Evolutionary conservation across 2,329 filamentous ascomycete species (phyloP).

Genomic region (Aspergillus sp.): DNA sequence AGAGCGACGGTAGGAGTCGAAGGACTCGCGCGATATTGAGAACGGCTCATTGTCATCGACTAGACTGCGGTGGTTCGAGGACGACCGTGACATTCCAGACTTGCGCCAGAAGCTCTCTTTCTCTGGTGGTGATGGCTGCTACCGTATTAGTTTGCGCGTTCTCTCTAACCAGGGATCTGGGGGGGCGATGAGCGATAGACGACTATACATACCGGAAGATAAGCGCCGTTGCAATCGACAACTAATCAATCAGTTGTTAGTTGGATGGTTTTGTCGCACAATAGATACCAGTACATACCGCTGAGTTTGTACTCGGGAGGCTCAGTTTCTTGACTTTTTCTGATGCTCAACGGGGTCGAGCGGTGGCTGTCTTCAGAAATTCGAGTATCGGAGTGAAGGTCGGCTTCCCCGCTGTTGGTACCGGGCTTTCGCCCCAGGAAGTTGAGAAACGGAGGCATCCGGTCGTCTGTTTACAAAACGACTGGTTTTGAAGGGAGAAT

Average conservation of each 20-base stretch:
- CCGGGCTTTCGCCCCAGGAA: slow-evolving; percentile 64
- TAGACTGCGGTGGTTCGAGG: slow-evolving; percentile 62
- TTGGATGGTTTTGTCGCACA: background rate
- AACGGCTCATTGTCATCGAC: slow-evolving; percentile 87
- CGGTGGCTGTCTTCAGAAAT: slow-evolving; percentile 46
- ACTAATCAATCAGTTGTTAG: slow-evolving; percentile 57
- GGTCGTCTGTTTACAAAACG: background rate
- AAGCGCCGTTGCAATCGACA: slow-evolving; percentile 93
- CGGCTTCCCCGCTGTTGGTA: slow-evolving; percentile 36
- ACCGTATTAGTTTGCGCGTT: slow-evolving; percentile 1
- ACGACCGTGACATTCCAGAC: slow-evolving; percentile 48
- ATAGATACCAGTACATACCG: slow-evolving; percentile 53
- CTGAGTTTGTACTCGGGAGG: slow-evolving; percentile 77
- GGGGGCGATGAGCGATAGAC: background rate
- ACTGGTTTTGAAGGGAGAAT: background rate
- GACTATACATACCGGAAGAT: slow-evolving; percentile 69
- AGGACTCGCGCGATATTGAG: slow-evolving; percentile 92
- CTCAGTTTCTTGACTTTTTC: slow-evolving; percentile 63
- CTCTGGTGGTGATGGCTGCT: slow-evolving; percentile 81
- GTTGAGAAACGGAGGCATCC: slow-evolving; percentile 70
- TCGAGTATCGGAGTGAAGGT: slow-evolving; percentile 48
- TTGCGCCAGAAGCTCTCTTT: slow-evolving; percentile 75
- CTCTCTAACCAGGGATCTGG: background rate
- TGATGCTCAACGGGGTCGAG: slow-evolving; percentile 55
- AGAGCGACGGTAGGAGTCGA: slow-evolving; percentile 92